Conservation (phyloP, 176 grass and related monocot genomes). For the Triticum timopheevii region DNA sequence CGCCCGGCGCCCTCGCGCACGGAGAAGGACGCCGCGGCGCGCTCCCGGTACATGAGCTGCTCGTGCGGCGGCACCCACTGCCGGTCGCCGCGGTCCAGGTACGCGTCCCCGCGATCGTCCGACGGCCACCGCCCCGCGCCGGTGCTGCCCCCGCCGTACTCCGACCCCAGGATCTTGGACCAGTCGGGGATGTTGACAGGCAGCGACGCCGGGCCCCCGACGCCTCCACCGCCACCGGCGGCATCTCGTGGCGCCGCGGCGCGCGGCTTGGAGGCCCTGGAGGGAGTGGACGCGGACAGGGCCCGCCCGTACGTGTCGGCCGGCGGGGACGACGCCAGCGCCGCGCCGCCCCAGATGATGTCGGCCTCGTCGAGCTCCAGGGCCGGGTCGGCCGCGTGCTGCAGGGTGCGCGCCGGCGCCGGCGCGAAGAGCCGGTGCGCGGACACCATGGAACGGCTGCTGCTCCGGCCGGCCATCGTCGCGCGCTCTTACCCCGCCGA, state of each 20-base stretch:
- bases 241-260: background rate
- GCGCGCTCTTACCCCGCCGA: background rate
- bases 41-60: slow-evolving; percentile 65
- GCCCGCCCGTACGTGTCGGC: slow-evolving; percentile 19
- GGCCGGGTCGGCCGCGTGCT: slow-evolving; percentile 6
- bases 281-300: slow-evolving; percentile 24
- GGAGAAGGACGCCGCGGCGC: slow-evolving; percentile 69
- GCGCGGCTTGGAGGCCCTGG: slow-evolving; percentile 28
- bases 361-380: slow-evolving; percentile 63
- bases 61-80: slow-evolving; percentile 87
- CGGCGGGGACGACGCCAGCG: slow-evolving; percentile 11
- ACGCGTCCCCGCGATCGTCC: slow-evolving; percentile 27
- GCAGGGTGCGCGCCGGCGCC: background rate
- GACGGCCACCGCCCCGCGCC: slow-evolving; percentile 35
- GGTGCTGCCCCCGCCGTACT: slow-evolving; percentile 42
- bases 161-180: slow-evolving; percentile 74
- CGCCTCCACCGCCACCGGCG: background rate
- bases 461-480: slow-evolving; percentile 64
- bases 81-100: slow-evolving; percentile 27
- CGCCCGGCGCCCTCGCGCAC: slow-evolving; percentile 82
- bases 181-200: slow-evolving; percentile 92
- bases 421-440: slow-evolving; percentile 66
- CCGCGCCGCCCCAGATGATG: slow-evolving; percentile 55
- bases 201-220: slow-evolving; percentile 39
- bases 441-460: slow-evolving; percentile 43